These are phyloP conservation scores for Moniliella sp. DNA, from an alignment of 1,284 basidiomycete genomes.

Conservation along the genomic window DNA sequence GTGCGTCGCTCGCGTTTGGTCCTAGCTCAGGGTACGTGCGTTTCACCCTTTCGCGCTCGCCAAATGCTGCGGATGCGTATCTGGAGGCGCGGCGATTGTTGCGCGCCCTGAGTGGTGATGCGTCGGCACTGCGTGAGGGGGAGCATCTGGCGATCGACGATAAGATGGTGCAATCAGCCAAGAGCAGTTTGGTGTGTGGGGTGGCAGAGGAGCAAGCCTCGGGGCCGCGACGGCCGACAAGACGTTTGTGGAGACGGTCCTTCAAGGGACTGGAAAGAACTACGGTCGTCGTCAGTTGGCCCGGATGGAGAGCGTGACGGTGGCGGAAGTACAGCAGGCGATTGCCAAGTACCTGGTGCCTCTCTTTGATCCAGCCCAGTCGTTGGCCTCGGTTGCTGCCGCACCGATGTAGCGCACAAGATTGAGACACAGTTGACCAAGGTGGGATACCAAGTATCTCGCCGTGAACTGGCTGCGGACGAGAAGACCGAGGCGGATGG, in stretches of 20 bases:
- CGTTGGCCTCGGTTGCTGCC: conserved; percentile 60
- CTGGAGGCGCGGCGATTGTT: conserved; percentile 46
- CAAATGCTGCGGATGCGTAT: conserved; percentile 64
- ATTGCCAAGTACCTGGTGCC: conserved; percentile 62
- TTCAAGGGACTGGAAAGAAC: conserved; percentile 17
- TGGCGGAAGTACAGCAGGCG: conserved; percentile 50
- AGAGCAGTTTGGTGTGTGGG: conserved; percentile 66
- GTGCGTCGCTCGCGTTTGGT: conserved; percentile 57
- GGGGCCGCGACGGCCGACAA: conserved; percentile 52
- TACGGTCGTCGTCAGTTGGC: conserved; percentile 10
- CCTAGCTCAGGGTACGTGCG: conserved; percentile 59
- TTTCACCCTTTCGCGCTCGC: conserved; percentile 57
- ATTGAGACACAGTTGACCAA: too few species aligned
- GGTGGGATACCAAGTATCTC: too few species aligned
- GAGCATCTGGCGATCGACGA: conserved; percentile 45
- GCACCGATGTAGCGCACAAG: too few species aligned
- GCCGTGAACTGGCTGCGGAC: too few species aligned
- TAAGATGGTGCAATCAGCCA: conserved; percentile 69
- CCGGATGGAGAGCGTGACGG: conserved; percentile 44
- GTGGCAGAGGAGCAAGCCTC: conserved; percentile 59
- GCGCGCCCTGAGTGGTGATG: too few species aligned
- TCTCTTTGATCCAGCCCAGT: conserved; percentile 56
- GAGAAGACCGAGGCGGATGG: too few species aligned
- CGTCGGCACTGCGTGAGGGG: too few species aligned
- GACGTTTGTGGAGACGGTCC: conserved; percentile 14